phyloP scores from a whole-genome alignment of 208 protist genomes.

The Wallacemonas collosoma region DNA sequence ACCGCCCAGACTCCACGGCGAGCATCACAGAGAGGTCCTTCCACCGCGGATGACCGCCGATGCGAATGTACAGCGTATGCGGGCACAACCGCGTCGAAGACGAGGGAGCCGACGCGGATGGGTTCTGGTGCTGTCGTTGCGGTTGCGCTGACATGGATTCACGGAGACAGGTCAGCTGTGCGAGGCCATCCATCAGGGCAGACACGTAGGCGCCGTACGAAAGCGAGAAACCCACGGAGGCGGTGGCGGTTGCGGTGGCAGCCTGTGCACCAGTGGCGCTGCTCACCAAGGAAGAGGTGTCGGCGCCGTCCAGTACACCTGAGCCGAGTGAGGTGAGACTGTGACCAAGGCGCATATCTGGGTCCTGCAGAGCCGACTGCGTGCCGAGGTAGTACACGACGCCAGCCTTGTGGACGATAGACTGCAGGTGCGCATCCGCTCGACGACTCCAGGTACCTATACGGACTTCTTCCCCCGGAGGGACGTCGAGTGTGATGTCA shows the following conservation, averaged over 20 bases:
- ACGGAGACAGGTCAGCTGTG: conserved; percentile 25
- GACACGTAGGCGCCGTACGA: conserved; percentile 28
- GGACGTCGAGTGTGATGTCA: conserved; percentile 41
- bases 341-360: background rate
- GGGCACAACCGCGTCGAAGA: conserved; percentile 2
- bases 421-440: conserved; percentile 25
- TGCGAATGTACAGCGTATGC: conserved; percentile 50
- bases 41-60: conserved; percentile 46
- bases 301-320: background rate
- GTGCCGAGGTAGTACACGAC: conserved; percentile 45
- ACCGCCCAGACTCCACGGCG: conserved; percentile 46
- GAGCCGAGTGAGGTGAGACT: background rate
- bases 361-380: background rate
- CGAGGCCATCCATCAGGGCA: conserved; percentile 23
- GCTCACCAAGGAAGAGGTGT: background rate
- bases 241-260: background rate
- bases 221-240: background rate
- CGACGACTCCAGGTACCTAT: background rate
- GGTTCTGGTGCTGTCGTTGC: background rate
- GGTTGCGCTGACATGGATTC: too few species aligned
- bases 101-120: background rate
- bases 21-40: conserved; percentile 62
- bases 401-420: conserved; percentile 21
- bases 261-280: background rate
- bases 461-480: conserved; percentile 10